phyloP scores from a whole-genome alignment of 805 yeast species.

The Yarrowia osloensis region DNA sequence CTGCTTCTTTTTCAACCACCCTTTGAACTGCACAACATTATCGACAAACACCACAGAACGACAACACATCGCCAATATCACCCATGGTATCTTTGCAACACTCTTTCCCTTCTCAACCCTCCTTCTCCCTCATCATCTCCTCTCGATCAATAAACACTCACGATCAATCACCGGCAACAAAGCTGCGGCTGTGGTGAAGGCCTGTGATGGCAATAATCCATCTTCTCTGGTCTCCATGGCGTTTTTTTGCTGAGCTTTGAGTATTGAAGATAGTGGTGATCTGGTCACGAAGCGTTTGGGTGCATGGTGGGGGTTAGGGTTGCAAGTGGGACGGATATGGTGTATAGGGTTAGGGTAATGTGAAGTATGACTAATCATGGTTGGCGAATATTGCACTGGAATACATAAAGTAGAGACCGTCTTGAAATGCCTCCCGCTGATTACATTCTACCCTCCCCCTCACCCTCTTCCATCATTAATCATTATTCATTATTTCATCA shows the following conservation, averaged over 20 bases:
- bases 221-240: slow-evolving; percentile 33
- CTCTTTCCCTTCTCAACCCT: background rate
- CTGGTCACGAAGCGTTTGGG: background rate
- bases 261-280: slow-evolving; percentile 3
- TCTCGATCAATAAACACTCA: slow-evolving; percentile 33
- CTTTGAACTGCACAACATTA: too few relatives aligned
- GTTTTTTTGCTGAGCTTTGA: background rate
- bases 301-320: slow-evolving; percentile 26
- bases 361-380: too few relatives aligned
- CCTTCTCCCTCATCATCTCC: background rate
- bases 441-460: too few relatives aligned
- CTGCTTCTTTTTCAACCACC: too few relatives aligned
- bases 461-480: slow-evolving; percentile 4
- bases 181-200: slow-evolving; percentile 49
- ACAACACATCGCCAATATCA: too few relatives aligned
- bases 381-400: too few relatives aligned
- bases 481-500: slow-evolving; percentile 30
- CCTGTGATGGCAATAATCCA: slow-evolving; percentile 45
- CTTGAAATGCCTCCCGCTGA: too few relatives aligned
- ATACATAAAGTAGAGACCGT: too few relatives aligned
- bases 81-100: too few relatives aligned
- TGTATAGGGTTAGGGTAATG: background rate
- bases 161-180: slow-evolving; percentile 47
- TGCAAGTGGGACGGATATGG: background rate
- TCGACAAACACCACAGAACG: too few relatives aligned